Conservation (phyloP, 208 protist species). For the Phytomonas sp. region DNA sequence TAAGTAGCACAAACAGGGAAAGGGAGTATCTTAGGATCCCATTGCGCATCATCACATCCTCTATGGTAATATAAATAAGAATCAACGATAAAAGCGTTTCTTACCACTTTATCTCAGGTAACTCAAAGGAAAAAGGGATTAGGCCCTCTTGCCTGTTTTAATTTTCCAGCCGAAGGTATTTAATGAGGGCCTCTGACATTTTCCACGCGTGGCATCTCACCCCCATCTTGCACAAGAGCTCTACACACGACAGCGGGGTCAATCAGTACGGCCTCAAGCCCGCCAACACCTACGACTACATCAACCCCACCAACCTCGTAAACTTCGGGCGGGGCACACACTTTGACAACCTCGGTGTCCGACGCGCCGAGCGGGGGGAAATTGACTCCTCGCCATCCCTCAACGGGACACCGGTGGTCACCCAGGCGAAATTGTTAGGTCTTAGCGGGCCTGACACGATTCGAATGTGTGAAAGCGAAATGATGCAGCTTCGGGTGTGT, state of each 20-base stretch:
- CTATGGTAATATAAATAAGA: too few species aligned
- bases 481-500: conserved; percentile 79
- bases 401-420: conserved; percentile 67
- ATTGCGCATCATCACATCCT: too few species aligned
- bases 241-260: conserved; percentile 61
- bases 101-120: too few species aligned
- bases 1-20: too few species aligned
- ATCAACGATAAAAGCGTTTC: too few species aligned
- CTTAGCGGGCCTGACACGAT: conserved; percentile 77
- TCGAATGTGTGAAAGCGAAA: conserved; percentile 76
- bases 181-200: conserved; percentile 67
- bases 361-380: conserved; percentile 62
- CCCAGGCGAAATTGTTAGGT: conserved; percentile 67
- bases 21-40: too few species aligned
- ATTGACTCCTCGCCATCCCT: conserved; percentile 77
- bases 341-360: conserved; percentile 83
- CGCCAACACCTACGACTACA: conserved; percentile 67
- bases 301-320: conserved; percentile 84
- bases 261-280: conserved; percentile 87
- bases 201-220: conserved; percentile 52
- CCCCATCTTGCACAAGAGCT: conserved; percentile 58
- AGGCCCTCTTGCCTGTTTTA: too few species aligned
- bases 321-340: conserved; percentile 84
- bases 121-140: too few species aligned
- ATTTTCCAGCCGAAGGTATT: not conserved